These are phyloP conservation scores for Ensete ventricosum DNA, from an alignment of 176 grass and related monocot genomes.

Conservation along the genomic window DNA sequence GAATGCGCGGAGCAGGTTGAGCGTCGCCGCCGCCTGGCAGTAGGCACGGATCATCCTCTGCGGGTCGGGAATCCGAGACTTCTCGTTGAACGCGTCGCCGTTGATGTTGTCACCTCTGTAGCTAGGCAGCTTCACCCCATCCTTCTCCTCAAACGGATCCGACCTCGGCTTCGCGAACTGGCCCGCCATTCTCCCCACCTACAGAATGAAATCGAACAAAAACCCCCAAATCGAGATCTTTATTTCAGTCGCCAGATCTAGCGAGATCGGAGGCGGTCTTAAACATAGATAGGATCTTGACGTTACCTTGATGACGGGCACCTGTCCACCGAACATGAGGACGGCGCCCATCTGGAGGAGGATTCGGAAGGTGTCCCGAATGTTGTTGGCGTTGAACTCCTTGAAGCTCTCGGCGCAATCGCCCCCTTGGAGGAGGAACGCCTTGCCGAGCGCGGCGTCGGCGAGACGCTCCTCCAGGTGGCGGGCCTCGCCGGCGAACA, in stretches of 20 bases:
- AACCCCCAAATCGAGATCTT: no score
- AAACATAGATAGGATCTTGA: not conserved
- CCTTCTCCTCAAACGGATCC: not conserved
- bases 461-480: not conserved
- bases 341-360: slow-evolving; percentile 96
- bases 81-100: not conserved
- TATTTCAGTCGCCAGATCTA: not conserved
- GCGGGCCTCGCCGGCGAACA: slow-evolving; percentile 1
- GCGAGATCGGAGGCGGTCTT: not conserved
- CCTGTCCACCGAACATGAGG: slow-evolving; percentile 93
- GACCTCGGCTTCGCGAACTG: not conserved
- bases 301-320: slow-evolving; percentile 82
- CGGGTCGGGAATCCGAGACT: not conserved
- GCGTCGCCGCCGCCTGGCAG: not conserved
- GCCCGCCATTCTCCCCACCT: not conserved
- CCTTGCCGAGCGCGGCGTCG: not conserved
- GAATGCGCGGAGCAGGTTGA: not conserved
- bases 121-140: not conserved
- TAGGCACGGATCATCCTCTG: slow-evolving; percentile 1
- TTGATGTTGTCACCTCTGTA: not conserved
- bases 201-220: not conserved
- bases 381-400: slow-evolving; percentile 97
- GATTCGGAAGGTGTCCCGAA: slow-evolving; percentile 87
- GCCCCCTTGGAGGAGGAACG: slow-evolving; percentile 79
- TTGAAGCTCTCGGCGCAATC: slow-evolving; percentile 99